Percentiles rank a stretch among this genome's conserved stretches.
phyloP scores from a whole-genome alignment of 2,329 filamentous ascomycete species.

The Exophiala oligosperma region DNA sequence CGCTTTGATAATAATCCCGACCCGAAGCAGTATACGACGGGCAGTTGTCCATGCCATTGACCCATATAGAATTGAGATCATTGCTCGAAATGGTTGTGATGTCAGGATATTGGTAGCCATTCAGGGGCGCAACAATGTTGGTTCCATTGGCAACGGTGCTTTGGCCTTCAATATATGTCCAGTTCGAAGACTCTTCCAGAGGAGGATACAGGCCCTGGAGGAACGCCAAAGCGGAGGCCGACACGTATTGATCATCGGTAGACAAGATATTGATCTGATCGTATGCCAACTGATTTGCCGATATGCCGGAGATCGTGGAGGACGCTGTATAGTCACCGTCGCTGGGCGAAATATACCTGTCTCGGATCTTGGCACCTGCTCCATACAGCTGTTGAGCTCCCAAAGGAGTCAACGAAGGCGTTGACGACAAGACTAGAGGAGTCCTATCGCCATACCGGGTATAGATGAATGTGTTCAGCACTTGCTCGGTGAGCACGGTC shows the following conservation, averaged over 20 bases:
- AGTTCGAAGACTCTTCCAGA: constrained; percentile 35
- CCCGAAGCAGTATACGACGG: constrained; percentile 38
- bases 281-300: constrained; percentile 44
- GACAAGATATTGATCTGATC: constrained; percentile 51
- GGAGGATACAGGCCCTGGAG: constrained; percentile 64
- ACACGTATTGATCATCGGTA: constrained; percentile 47
- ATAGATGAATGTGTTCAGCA: constrained; percentile 55
- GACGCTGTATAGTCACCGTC: constrained; percentile 9
- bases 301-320: constrained; percentile 46
- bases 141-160: constrained; percentile 51
- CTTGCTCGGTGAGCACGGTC: constrained; percentile 34
- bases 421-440: constrained; percentile 41
- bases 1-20: constrained; percentile 43
- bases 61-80: constrained; percentile 53
- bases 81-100: constrained; percentile 45
- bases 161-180: constrained; percentile 37
- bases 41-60: constrained; percentile 52
- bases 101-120: constrained; percentile 59
- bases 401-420: constrained; percentile 49
- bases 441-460: constrained; percentile 57
- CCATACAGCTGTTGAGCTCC: constrained; percentile 56
- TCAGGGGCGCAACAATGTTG: constrained; percentile 48
- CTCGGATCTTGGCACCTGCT: constrained; percentile 53
- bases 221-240: constrained; percentile 60
- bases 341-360: constrained; percentile 49